Evolutionary conservation across 345 rosid genomes (phyloP).

Genomic region (Eucalyptus polyanthemos): DNA sequence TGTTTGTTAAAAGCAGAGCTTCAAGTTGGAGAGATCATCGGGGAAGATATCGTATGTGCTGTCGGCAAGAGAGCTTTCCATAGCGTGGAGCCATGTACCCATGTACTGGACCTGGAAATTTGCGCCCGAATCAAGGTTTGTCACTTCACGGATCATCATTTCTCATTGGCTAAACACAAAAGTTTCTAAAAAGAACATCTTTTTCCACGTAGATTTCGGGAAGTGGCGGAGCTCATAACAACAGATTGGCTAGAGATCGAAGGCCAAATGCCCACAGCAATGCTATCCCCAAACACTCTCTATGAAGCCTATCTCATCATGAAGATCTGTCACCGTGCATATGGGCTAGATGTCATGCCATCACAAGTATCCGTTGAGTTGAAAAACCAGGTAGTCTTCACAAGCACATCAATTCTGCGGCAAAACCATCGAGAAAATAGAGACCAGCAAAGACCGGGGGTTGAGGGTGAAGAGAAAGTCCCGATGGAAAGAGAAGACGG

Average conservation of each 20-base stretch:
- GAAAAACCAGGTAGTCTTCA: not conserved
- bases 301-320: constrained; percentile 29
- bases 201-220: constrained; percentile 7
- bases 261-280: constrained; percentile 11
- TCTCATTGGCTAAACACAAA: not conserved
- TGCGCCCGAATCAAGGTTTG: constrained; percentile 35
- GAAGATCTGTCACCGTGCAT: constrained; percentile 2
- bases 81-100: constrained; percentile 33
- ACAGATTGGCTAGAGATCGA: constrained; percentile 17
- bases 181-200: not conserved
- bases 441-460: not conserved
- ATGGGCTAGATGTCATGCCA: constrained; percentile 19
- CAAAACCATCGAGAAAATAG: not conserved
- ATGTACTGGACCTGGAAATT: constrained; percentile 50
- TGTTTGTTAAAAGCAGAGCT: constrained; percentile 18
- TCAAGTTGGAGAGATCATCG: constrained; percentile 39
- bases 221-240: constrained; percentile 23
- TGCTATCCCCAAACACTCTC: constrained; percentile 13
- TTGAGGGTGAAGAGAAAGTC: not conserved
- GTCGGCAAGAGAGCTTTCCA: constrained; percentile 61
- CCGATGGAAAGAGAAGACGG: constrained; percentile 38
- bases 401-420: not conserved
- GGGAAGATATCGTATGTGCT: constrained; percentile 36
- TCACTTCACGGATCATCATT: not conserved
- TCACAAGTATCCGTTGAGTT: constrained; percentile 5